Conservation (phyloP, 23 red algal species). For the Agarophyton chilense region DNA sequence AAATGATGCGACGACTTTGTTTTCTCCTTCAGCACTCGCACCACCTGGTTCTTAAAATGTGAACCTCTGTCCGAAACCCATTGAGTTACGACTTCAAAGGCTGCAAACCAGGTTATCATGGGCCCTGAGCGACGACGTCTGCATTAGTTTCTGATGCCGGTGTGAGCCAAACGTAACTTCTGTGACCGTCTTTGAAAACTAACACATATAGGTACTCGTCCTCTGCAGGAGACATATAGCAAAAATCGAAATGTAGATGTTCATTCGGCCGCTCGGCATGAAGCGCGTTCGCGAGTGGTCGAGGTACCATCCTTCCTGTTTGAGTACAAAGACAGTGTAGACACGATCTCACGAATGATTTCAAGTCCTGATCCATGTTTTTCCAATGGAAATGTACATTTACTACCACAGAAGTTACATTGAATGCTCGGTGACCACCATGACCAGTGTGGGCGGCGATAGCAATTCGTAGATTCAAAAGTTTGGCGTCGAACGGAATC, state of each 20-base stretch:
- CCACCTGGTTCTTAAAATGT: slow-evolving; percentile 3
- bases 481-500: background rate
- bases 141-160: background rate
- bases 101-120: background rate
- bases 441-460: background rate
- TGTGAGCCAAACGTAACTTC: background rate
- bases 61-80: slow-evolving; percentile 7
- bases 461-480: background rate
- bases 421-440: background rate
- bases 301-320: background rate
- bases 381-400: background rate
- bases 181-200: background rate
- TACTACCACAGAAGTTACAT: background rate
- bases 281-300: background rate
- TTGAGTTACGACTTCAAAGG: background rate
- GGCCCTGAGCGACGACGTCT: background rate
- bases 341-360: background rate
- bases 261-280: background rate
- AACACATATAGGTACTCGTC: background rate
- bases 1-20: background rate
- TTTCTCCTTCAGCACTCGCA: background rate
- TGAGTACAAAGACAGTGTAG: background rate
- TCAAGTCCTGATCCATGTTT: background rate
- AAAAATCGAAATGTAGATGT: slow-evolving; percentile 36
- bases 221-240: background rate